phyloP scores from a whole-genome alignment of 2,329 filamentous ascomycete species.

The Epichloe sp. region DNA sequence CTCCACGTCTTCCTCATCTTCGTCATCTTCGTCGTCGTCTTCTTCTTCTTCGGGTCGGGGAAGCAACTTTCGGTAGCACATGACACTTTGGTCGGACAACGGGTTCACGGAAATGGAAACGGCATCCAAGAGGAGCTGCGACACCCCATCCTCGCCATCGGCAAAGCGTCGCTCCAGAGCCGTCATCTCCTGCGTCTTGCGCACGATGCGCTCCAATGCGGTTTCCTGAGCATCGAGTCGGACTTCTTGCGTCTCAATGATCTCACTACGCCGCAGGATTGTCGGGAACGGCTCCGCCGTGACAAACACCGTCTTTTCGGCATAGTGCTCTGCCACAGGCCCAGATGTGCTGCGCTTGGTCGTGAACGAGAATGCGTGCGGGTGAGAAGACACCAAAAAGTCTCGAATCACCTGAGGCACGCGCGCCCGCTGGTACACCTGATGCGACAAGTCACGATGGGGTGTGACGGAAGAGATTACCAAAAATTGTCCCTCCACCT shows the following conservation, averaged over 20 bases:
- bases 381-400: conserved; percentile 66
- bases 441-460: conserved; percentile 69
- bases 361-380: conserved; percentile 67
- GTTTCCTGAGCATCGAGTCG: conserved; percentile 66
- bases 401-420: conserved; percentile 76
- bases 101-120: conserved; percentile 66
- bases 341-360: conserved; percentile 57
- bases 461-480: conserved; percentile 70
- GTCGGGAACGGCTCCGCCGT: conserved; percentile 83
- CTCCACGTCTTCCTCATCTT: conserved; percentile 14
- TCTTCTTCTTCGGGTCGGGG: conserved; percentile 31
- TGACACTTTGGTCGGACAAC: conserved; percentile 61
- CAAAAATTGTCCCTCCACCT: conserved; percentile 82
- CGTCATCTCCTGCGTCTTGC: conserved; percentile 79
- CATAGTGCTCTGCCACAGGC: conserved; percentile 57
- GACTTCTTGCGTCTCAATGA: conserved; percentile 54
- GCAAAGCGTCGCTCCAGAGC: conserved; percentile 60
- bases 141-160: conserved; percentile 58
- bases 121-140: conserved; percentile 59
- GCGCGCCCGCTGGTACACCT: conserved; percentile 77
- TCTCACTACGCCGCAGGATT: conserved; percentile 76
- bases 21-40: conserved; percentile 20
- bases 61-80: conserved; percentile 63
- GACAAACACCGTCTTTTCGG: conserved; percentile 74
- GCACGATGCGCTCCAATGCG: conserved; percentile 78